These are phyloP conservation scores for Chytridiales sp. DNA, from an alignment of 371 early-diverging fungal species.

Conservation along the genomic window DNA sequence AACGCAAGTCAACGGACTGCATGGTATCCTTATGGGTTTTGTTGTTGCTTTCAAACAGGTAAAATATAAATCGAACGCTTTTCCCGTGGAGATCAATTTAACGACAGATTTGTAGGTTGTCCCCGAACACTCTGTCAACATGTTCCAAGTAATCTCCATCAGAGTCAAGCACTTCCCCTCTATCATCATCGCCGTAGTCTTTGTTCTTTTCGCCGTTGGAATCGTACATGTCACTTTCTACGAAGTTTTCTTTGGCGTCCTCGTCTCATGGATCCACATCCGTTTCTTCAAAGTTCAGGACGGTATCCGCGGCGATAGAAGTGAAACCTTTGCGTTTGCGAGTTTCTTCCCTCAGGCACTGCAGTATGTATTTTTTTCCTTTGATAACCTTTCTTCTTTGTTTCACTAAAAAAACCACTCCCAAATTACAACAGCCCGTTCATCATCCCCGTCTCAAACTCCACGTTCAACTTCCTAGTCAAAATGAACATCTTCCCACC, in stretches of 20 bases:
- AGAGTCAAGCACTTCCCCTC: constrained; percentile 67
- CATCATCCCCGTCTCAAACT: constrained; percentile 44
- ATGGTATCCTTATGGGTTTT: constrained; percentile 64
- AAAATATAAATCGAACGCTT: no score
- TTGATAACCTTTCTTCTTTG: background rate
- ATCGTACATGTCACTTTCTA: constrained; percentile 46
- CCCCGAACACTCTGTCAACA: constrained; percentile 41
- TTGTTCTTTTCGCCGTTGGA: constrained; percentile 42
- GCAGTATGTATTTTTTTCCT: constrained; percentile 45
- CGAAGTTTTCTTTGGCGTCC: constrained; percentile 63
- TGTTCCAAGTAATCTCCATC: constrained; percentile 60
- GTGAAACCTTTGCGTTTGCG: constrained; percentile 78
- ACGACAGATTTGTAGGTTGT: no score
- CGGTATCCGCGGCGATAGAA: constrained; percentile 77
- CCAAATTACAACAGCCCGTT: constrained; percentile 23
- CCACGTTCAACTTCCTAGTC: constrained; percentile 36
- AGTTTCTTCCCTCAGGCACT: constrained; percentile 79
- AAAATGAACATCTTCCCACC: constrained; percentile 35
- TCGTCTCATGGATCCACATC: constrained; percentile 75
- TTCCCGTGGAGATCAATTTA: no score
- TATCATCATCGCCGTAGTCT: constrained; percentile 41
- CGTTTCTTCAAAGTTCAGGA: constrained; percentile 78
- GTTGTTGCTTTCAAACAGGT: constrained; percentile 78
- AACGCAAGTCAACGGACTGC: constrained; percentile 64
- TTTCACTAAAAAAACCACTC: background rate